Evolutionary conservation across 2,329 filamentous ascomycete genomes (phyloP).

Genomic region (Tolypocladium sp.): DNA sequence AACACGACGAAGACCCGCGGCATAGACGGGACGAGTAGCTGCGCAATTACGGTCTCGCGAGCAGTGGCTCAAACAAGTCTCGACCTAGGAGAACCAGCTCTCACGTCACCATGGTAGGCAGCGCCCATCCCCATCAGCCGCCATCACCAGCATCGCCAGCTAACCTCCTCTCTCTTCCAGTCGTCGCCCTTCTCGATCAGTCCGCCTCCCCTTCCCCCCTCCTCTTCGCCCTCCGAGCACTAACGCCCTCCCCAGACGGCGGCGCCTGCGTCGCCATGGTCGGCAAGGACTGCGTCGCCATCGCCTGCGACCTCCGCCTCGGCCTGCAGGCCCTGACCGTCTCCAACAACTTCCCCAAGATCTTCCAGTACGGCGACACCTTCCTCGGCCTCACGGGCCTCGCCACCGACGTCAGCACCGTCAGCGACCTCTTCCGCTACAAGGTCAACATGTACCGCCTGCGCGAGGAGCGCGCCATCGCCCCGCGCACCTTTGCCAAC

Average conservation of each 20-base stretch:
- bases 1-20: not conserved
- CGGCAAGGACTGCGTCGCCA: conserved; percentile 98
- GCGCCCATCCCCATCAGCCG: not conserved
- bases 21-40: not conserved
- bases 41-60: not conserved
- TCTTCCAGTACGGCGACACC: conserved; percentile 94
- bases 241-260: conserved; percentile 45
- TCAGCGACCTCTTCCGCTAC: conserved; percentile 96
- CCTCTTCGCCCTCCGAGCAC: not conserved
- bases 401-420: conserved; percentile 89
- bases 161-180: conserved; percentile 37
- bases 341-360: conserved; percentile 99
- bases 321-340: conserved; percentile 94
- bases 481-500: conserved; percentile 91
- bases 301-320: conserved; percentile 96
- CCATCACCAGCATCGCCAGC: conserved; percentile 5
- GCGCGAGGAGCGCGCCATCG: conserved; percentile 94
- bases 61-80: not conserved
- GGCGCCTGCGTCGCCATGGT: conserved; percentile 98
- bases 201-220: conserved; percentile 33
- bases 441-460: conserved; percentile 99
- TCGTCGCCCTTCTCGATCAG: conserved; percentile 93
- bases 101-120: conserved; percentile 1
- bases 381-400: conserved; percentile 95
- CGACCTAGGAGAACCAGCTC: not conserved